phyloP scores from a whole-genome alignment of 495 filamentous ascomycete species.

The Hyaloscypha finlandica region DNA sequence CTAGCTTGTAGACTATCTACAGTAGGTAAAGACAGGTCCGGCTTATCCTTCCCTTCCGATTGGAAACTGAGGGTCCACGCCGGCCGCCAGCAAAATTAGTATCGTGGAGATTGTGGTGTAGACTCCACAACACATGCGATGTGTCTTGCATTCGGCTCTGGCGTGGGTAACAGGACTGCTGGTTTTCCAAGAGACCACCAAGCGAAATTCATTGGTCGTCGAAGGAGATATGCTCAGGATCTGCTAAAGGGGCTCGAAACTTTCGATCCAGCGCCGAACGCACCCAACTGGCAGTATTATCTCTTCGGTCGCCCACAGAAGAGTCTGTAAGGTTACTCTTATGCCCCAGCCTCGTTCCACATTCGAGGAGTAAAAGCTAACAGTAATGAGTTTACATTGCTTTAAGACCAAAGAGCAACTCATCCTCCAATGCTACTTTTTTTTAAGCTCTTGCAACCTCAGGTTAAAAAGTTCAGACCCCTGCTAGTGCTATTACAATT shows the following conservation, averaged over 20 bases:
- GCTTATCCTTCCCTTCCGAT: slow-evolving; percentile 1
- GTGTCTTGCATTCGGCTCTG: slow-evolving; percentile 16
- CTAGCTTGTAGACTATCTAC: slow-evolving; percentile 8
- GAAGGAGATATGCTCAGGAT: slow-evolving; percentile 19
- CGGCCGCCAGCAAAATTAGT: neutral
- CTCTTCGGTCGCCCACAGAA: neutral
- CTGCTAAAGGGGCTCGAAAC: slow-evolving; percentile 7
- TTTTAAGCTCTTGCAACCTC: too few relatives aligned
- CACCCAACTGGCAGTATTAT: slow-evolving; percentile 20
- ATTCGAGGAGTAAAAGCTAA: neutral
- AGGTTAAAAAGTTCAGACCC: too few relatives aligned
- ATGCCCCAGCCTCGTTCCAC: neutral
- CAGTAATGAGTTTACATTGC: slow-evolving; percentile 1
- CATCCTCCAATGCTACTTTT: slow-evolving; percentile 6
- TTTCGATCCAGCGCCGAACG: neutral
- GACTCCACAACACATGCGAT: slow-evolving; percentile 10
- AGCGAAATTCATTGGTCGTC: neutral
- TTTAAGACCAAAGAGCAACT: neutral
- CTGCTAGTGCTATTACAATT: too few relatives aligned
- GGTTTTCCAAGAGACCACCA: slow-evolving; percentile 13
- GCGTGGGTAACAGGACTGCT: neutral
- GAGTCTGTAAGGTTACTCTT: neutral
- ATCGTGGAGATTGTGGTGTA: slow-evolving; percentile 7
- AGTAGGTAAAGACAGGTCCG: neutral
- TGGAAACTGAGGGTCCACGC: slow-evolving; percentile 7